Base-by-base conservation (phyloP, 768 basidiomycete species). In the Pleurotus eryngii region DNA sequence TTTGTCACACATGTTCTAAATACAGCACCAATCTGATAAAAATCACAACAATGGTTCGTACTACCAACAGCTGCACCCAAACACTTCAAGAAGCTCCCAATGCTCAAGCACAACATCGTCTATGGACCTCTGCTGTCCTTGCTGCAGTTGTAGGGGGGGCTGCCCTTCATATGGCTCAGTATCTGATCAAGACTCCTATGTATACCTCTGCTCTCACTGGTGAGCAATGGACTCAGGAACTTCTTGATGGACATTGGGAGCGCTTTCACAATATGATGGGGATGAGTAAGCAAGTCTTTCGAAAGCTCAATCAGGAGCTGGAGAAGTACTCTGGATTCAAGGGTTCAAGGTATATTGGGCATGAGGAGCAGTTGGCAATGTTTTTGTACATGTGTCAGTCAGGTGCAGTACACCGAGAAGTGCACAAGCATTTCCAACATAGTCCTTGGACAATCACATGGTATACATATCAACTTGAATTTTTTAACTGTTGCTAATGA, bases 401-500 rank as follows among this genome's bases (percentile, higher is more conserved):
- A n/a, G 66, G 66, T 2, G 26, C 69, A 14, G 49, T 64, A 7
- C 62, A 63, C 51, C 46, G 65, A 2, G 65, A 70, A 55, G 56
- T 71, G 49, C 65, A 57, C n/a, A 67, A 74, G 43, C 56, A 63
- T 1, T 72, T 73, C 54, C 69, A 67, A 56, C 45, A 60, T n/a
- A 66, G 65, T 15, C 60, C 63, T 26, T 60, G 57, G 11, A 71
- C 68, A 9, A 68, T 70, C 7, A 60, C 59, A 3, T 30, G 46
- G 60, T 67, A 56, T 30, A 56, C 24, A 30, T 51, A 42, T 40
- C 22, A 15, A 39, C 27, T 3, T 65, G 60, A 54, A 24, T 38
- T 11, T 45, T 30, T 30, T 30, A 30, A 30, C 61, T 20, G 39
- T 63, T 15, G 18, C 14, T 50, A 30, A 35, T 18, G n/a, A 1